These are phyloP conservation scores for Fagopyrum tataricum DNA, from an alignment of 148 eudicot species.

Conservation along the genomic window DNA sequence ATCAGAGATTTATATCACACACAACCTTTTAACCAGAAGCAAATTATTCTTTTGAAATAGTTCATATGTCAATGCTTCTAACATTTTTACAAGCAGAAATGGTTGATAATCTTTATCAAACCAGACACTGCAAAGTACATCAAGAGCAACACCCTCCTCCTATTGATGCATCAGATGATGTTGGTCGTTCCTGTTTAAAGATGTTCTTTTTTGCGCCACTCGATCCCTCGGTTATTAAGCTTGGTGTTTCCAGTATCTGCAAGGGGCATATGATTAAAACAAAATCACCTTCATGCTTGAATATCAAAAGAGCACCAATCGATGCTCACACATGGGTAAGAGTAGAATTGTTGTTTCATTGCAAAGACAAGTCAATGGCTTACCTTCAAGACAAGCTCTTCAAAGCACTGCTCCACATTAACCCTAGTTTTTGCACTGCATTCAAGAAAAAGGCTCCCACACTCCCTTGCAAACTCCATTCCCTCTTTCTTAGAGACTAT, in stretches of 20 bases:
- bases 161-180: constrained; percentile 6
- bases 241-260: constrained; percentile 15
- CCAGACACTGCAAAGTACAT: background rate
- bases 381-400: constrained; percentile 68
- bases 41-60: background rate
- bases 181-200: constrained; percentile 3
- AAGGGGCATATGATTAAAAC: background rate
- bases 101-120: background rate
- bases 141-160: constrained; percentile 12
- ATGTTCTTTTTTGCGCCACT: constrained; percentile 14
- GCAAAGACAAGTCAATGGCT: background rate
- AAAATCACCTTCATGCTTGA: background rate
- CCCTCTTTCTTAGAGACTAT: constrained; percentile 63
- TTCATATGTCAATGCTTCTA: background rate
- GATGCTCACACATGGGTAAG: background rate
- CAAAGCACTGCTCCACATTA: constrained; percentile 69
- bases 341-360: background rate
- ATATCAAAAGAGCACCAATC: background rate
- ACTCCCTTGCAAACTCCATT: constrained; percentile 58
- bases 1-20: background rate
- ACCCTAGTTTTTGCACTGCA: constrained; percentile 65
- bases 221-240: constrained; percentile 3
- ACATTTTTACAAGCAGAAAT: constrained; percentile 7
- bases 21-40: background rate
- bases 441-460: constrained; percentile 60